phyloP scores from a whole-genome alignment of 78 protist species.

The Chrysochromulina parva region DNA sequence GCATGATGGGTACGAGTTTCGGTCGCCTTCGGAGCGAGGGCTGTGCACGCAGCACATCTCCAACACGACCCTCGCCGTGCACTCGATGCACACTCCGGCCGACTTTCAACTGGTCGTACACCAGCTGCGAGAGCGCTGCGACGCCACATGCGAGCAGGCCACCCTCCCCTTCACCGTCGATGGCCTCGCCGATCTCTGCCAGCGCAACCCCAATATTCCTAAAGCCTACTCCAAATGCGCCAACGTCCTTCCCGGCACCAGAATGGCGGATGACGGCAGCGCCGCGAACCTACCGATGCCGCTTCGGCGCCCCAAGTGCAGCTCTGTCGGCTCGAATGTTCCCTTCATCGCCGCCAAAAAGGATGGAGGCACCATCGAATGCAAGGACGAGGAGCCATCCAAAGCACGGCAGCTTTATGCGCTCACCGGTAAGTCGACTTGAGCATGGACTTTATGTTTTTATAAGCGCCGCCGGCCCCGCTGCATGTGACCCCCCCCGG shows the following conservation, averaged over 20 bases:
- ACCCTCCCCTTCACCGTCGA: not conserved
- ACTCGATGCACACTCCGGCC: not conserved
- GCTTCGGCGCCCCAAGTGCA: not conserved
- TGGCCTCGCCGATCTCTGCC: not conserved
- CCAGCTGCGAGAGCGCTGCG: not conserved
- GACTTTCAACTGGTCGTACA: not conserved
- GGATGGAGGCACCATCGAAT: not conserved
- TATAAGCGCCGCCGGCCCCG: too few species aligned
- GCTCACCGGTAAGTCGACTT: too few species aligned
- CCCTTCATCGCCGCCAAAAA: not conserved
- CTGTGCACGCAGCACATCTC: not conserved
- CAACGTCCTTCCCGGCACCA: not conserved
- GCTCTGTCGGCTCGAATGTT: not conserved
- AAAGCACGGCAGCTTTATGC: too few species aligned
- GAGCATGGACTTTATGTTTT: too few species aligned
- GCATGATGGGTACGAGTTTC: not conserved
- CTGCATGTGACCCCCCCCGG: too few species aligned
- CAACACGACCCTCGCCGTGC: not conserved
- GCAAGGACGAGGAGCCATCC: not conserved
- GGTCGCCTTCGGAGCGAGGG: not conserved
- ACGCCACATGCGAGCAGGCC: not conserved
- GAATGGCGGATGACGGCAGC: not conserved
- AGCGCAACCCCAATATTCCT: not conserved
- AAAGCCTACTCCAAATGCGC: not conserved
- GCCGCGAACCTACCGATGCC: not conserved